Conservation (phyloP, 2,329 filamentous ascomycete genomes). For the Sphaerulina vaccinii region DNA sequence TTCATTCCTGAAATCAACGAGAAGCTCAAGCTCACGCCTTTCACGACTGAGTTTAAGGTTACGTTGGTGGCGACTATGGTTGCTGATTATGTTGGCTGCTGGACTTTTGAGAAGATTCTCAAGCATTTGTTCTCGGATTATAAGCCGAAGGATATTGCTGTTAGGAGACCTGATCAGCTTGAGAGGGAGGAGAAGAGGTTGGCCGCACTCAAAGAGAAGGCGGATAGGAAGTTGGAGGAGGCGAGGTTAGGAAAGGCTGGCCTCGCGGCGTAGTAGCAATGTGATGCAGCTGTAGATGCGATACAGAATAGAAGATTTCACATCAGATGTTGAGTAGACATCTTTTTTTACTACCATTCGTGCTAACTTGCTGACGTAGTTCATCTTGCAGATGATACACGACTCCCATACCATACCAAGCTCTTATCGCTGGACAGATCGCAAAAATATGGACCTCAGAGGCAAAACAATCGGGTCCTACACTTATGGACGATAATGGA, state of each 20-base stretch:
- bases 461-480: too few relatives aligned
- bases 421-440: too few relatives aligned
- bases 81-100: conserved; percentile 83
- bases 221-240: conserved; percentile 40
- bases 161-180: conserved; percentile 81
- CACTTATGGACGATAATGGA: too few relatives aligned
- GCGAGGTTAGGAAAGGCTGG: conserved; percentile 8
- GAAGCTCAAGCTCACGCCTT: conserved; percentile 87
- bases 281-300: not conserved
- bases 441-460: too few relatives aligned
- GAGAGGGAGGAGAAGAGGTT: conserved; percentile 71
- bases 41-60: conserved; percentile 81
- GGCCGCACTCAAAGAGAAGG: conserved; percentile 47
- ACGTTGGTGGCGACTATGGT: conserved; percentile 84
- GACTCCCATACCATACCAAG: too few relatives aligned
- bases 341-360: too few relatives aligned
- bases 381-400: too few relatives aligned
- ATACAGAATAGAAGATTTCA: not conserved
- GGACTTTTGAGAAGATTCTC: conserved; percentile 78
- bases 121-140: conserved; percentile 89
- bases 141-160: conserved; percentile 87
- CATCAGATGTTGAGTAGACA: too few relatives aligned
- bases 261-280: not conserved
- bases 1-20: conserved; percentile 94
- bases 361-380: too few relatives aligned